phyloP scores from a whole-genome alignment of 352 stramenopile species.

The Phytophthora podocarpi region DNA sequence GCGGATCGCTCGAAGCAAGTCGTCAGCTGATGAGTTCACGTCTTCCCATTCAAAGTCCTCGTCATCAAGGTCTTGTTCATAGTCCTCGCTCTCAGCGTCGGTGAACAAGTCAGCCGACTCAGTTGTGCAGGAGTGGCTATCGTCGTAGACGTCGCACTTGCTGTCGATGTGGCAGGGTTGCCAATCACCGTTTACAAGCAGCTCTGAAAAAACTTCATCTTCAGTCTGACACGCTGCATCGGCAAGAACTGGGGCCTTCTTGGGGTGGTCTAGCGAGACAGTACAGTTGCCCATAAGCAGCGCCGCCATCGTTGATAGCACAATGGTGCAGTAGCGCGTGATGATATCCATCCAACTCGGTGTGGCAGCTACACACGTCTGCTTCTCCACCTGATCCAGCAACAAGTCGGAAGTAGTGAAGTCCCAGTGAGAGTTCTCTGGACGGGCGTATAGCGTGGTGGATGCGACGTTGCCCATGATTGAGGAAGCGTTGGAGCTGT shows the following conservation, averaged over 20 bases:
- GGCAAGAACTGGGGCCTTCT: constrained; percentile 5
- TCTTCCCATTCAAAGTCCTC: constrained; percentile 32
- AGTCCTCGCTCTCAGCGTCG: constrained; percentile 36
- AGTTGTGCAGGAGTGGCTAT: constrained; percentile 51
- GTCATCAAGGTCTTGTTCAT: constrained; percentile 27
- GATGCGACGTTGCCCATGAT: constrained; percentile 60
- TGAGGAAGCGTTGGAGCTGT: not conserved
- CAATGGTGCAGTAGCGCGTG: constrained; percentile 10
- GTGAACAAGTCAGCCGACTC: constrained; percentile 57
- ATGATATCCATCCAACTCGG: constrained; percentile 8
- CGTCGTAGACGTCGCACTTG: constrained; percentile 15
- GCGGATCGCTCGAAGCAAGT: constrained; percentile 6
- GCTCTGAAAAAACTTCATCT: constrained; percentile 5
- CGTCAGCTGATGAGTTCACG: constrained; percentile 13
- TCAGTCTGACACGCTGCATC: constrained; percentile 27
- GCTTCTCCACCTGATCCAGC: constrained; percentile 32
- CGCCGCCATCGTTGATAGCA: constrained; percentile 9
- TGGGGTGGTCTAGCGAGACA: constrained; percentile 10
- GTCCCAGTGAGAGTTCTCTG: not conserved
- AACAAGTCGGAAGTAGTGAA: constrained; percentile 26
- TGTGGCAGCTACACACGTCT: constrained; percentile 7
- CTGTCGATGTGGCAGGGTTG: constrained; percentile 8
- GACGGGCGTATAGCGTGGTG: constrained; percentile 25
- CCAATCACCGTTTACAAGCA: constrained; percentile 10
- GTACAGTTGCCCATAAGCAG: constrained; percentile 23